Base-by-base conservation (phyloP, 495 filamentous ascomycete genomes). In the Podospora bellae-mahoneyi region DNA sequence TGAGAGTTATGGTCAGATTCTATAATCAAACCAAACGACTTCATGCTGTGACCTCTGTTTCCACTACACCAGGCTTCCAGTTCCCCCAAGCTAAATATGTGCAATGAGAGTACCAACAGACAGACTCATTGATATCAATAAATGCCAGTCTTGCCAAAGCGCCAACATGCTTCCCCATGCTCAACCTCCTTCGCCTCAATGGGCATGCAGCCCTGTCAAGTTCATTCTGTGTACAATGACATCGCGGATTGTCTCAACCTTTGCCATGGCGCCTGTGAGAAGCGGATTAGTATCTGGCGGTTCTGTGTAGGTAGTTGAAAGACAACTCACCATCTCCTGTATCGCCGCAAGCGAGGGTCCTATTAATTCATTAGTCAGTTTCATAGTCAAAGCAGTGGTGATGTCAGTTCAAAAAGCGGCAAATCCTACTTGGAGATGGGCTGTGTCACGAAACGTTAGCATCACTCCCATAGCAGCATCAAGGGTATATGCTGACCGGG, bases 181-280 rank as follows among this genome's bases (percentile, higher is more conserved):
- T 48, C 39, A 48, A 48, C 5, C 9, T 48, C 39, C 2, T 13
- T 48, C 9, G 0, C 2, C 39, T 48, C 39, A 48, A 13, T 48
- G 39, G 18, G 62, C 2, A n/a, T 26, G 44, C 2, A 3, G 2
- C 4, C 53, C 4, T 3, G n/a, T 18, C 34, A 84, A 73, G 1
- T 76, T 76, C 55, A 88, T 66, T 60, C 72, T 71, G 34, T 73
- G 64, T 70, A 90, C 84, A 58, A 95, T 88, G 1, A 79, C 75
- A n/a, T 72, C 69, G 30, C 92, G 86, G 75, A 97, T 90, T 26
- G 87, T 82, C 75, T 94, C 91, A n/a, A 92, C 93, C 78, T 91
- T 94, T 5, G 93, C 92, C 66, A 95, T 79, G 16, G 81, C 80
- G 78, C 96, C 96, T 76, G 86, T 60, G 64, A 69, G 67, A 15